Conservation (phyloP, 257 asterid species). For the Marsdenia floribunda region DNA sequence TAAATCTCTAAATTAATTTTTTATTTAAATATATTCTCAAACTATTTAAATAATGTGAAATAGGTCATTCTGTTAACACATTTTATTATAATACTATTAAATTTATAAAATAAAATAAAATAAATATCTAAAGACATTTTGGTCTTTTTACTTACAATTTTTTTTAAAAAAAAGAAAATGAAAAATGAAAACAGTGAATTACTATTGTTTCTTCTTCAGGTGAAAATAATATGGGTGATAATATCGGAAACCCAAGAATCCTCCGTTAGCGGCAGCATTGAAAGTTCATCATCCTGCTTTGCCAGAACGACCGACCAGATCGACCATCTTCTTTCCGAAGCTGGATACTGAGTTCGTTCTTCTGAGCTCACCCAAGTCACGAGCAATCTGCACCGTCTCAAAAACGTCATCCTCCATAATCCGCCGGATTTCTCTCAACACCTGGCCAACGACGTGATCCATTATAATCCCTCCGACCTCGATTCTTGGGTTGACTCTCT, state of each 20-base stretch:
- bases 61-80: too few relatives aligned
- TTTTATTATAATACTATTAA: too few relatives aligned
- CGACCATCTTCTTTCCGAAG: constrained; percentile 24
- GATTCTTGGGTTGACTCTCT: constrained; percentile 20
- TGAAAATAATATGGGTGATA: neutral
- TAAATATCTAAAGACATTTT: too few relatives aligned
- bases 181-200: too few relatives aligned
- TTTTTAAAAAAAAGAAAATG: too few relatives aligned
- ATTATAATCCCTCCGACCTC: constrained; percentile 20
- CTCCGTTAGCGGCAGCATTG: constrained; percentile 17
- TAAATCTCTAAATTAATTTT: too few relatives aligned
- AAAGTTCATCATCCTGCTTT: constrained; percentile 14
- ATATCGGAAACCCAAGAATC: constrained; percentile 12
- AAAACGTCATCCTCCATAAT: constrained; percentile 11
- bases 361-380: constrained; percentile 22
- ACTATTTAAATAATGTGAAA: too few relatives aligned
- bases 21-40: too few relatives aligned
- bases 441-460: constrained; percentile 14
- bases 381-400: constrained; percentile 7
- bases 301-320: constrained; percentile 11
- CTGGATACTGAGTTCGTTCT: constrained; percentile 13
- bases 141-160: too few relatives aligned
- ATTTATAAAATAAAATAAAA: too few relatives aligned
- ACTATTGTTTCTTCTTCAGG: too few relatives aligned
- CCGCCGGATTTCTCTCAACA: constrained; percentile 9